Evolutionary conservation across 2,329 filamentous ascomycete genomes (phyloP).

Genomic region (Paraphaeosphaeria minitans): DNA sequence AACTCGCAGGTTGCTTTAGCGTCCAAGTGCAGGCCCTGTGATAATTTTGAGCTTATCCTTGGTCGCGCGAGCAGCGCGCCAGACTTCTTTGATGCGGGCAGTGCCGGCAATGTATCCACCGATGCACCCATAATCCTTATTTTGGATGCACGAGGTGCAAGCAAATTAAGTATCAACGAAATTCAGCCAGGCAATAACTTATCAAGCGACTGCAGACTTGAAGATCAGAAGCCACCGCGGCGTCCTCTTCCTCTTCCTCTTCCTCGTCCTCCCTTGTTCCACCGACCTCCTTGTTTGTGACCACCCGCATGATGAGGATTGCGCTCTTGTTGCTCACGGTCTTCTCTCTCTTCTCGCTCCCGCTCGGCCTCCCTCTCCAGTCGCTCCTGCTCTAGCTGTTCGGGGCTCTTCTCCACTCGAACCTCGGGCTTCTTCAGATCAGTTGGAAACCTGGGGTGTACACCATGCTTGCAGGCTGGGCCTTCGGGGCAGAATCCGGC

Average conservation of each 20-base stretch:
- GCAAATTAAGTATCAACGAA: not conserved
- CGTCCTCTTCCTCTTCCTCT: conserved; percentile 28
- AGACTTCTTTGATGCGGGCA: not conserved
- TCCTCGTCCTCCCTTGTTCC: conserved; percentile 29
- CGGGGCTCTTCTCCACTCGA: conserved; percentile 71
- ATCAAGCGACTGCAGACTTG: conserved; percentile 1
- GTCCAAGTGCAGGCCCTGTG: not conserved
- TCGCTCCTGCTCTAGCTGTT: conserved; percentile 67
- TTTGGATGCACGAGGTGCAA: not conserved
- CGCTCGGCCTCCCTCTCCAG: conserved; percentile 55
- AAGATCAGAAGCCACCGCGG: conserved; percentile 12
- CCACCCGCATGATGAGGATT: conserved; percentile 37
- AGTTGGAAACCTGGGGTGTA: conserved; percentile 81
- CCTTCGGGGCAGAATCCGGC: conserved; percentile 95
- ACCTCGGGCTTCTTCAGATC: conserved; percentile 66
- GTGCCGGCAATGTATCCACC: not conserved
- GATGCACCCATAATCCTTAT: not conserved
- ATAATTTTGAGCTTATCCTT: not conserved
- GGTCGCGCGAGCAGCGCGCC: not conserved
- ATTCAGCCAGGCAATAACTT: not conserved
- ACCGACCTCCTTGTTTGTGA: conserved; percentile 40
- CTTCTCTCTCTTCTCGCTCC: conserved; percentile 48
- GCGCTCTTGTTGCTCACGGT: conserved; percentile 46
- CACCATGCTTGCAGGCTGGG: conserved; percentile 73
- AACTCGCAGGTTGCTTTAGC: not conserved